Conservation (phyloP, 164 flowering plant species). For the Brasenia schreberi region DNA sequence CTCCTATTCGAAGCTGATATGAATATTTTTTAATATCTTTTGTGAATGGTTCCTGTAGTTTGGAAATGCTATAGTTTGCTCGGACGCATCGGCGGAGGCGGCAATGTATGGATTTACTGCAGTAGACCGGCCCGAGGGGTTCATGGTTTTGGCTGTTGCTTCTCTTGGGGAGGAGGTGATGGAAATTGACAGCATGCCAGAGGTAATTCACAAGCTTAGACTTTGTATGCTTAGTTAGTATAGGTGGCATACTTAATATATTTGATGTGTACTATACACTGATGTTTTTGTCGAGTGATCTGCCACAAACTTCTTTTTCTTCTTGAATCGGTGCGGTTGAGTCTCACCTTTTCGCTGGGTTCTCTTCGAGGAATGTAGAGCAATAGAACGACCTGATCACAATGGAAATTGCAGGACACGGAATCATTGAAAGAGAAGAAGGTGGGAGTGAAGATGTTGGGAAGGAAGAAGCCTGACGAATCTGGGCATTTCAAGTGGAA, state of each 20-base stretch:
- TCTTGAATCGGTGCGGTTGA: too few species aligned
- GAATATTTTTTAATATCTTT: neutral
- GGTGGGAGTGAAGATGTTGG: slow-evolving; percentile 50
- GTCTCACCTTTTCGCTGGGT: too few species aligned
- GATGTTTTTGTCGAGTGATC: too few species aligned
- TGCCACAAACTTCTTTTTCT: too few species aligned
- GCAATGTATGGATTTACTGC: slow-evolving; percentile 79
- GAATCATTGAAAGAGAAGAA: slow-evolving; percentile 51
- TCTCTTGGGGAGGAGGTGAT: slow-evolving; percentile 46
- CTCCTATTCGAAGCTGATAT: too few species aligned
- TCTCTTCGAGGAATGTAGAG: too few species aligned
- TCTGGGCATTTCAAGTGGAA: slow-evolving; percentile 51
- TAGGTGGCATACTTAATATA: too few species aligned
- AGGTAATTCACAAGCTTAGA: slow-evolving; percentile 22
- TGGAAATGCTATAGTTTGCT: slow-evolving; percentile 68
- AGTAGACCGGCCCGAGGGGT: slow-evolving; percentile 77
- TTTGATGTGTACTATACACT: too few species aligned
- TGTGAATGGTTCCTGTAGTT: slow-evolving; percentile 22
- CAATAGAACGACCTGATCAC: too few species aligned
- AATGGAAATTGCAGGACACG: slow-evolving; percentile 31
- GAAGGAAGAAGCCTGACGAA: slow-evolving; percentile 60
- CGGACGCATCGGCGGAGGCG: slow-evolving; percentile 85
- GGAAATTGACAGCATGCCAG: slow-evolving; percentile 30
- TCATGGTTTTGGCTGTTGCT: slow-evolving; percentile 60
- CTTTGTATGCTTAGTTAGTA: too few species aligned